These are phyloP conservation scores for Linum tenue DNA, from an alignment of 345 rosid species.

Conservation along the genomic window DNA sequence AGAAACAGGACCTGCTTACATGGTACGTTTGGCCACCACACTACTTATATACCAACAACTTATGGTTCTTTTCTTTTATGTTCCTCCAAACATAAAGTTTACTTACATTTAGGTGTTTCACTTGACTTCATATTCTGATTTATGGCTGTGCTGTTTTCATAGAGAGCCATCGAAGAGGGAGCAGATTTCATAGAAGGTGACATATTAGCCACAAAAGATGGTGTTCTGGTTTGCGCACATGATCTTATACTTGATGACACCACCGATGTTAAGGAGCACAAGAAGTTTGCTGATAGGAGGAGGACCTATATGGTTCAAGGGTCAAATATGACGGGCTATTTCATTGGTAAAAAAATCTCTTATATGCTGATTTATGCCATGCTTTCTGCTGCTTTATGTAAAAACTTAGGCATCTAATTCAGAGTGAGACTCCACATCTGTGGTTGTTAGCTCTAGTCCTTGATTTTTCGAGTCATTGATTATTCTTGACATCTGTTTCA, in stretches of 20 bases:
- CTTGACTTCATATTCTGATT: no score
- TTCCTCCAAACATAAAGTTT: no score
- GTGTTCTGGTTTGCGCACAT: constrained; percentile 72
- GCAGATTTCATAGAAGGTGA: constrained; percentile 92
- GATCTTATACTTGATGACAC: constrained; percentile 73
- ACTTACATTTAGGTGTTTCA: no score
- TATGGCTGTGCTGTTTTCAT: constrained; percentile 13
- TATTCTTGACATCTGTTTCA: no score
- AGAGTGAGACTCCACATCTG: no score
- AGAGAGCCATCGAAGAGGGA: constrained; percentile 97
- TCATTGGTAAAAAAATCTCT: constrained; percentile 40
- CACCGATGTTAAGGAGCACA: constrained; percentile 60
- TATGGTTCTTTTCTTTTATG: no score
- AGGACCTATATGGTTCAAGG: constrained; percentile 82
- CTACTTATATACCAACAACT: no score
- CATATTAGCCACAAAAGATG: constrained; percentile 69
- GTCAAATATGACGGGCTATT: constrained; percentile 62
- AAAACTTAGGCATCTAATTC: no score
- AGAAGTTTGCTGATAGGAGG: constrained; percentile 71
- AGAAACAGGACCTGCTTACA: constrained; percentile 84
- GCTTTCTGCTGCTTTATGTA: background rate
- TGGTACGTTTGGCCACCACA: constrained; percentile 26
- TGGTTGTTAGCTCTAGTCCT: no score
- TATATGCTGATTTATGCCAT: background rate
- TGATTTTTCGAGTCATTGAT: no score